Conservation (phyloP, 176 grass and related monocot genomes). For the Avena sativa region DNA sequence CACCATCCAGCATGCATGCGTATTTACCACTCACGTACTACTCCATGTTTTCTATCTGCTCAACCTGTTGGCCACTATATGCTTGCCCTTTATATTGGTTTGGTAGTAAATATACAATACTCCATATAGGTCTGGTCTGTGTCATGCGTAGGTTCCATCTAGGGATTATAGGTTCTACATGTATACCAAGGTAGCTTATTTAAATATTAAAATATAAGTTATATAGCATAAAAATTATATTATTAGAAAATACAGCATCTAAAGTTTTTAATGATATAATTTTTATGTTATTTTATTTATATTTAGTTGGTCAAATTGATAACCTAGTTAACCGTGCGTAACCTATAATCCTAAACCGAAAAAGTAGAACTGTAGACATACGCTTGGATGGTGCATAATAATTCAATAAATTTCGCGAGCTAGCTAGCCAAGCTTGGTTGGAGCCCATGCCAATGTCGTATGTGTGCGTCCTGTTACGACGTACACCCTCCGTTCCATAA, state of each 20-base stretch:
- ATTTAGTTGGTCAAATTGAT: no score
- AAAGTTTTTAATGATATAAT: no score
- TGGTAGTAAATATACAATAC: background rate
- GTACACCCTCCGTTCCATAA: background rate
- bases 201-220: no score
- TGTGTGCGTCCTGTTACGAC: background rate
- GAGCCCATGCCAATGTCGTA: constrained; percentile 26
- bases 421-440: background rate
- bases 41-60: background rate
- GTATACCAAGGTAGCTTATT: no score
- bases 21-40: background rate
- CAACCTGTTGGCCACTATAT: constrained; percentile 11
- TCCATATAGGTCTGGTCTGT: background rate
- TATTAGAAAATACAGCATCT: no score
- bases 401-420: background rate
- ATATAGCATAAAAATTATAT: no score
- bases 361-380: background rate
- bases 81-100: no score
- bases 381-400: constrained; percentile 13
- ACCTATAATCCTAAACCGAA: no score
- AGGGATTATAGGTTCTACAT: no score
- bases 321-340: no score
- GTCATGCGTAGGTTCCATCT: background rate
- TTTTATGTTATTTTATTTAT: no score
- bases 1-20: background rate